phyloP scores from a whole-genome alignment of 1,284 basidiomycete genomes.

The Limonomyces culmigenus region DNA sequence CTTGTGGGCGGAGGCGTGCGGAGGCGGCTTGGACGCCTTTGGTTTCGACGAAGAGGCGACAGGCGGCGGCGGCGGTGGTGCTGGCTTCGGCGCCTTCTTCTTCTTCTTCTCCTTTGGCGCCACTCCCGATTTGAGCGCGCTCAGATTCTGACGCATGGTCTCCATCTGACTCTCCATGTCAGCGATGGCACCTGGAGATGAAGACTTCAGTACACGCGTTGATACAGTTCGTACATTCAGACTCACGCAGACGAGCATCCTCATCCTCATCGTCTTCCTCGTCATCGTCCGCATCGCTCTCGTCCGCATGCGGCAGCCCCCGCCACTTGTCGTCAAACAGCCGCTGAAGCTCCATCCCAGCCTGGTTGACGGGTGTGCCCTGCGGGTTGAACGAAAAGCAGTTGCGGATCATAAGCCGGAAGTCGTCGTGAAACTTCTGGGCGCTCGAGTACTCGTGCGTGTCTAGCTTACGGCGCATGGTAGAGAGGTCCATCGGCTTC shows the following conservation, averaged over 20 bases:
- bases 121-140: constrained; percentile 34
- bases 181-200: constrained; percentile 40
- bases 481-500: constrained; percentile 89
- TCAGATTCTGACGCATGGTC: constrained; percentile 46
- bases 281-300: constrained; percentile 22
- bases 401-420: constrained; percentile 79
- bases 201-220: too few relatives aligned
- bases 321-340: constrained; percentile 90
- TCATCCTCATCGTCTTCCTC: constrained; percentile 33
- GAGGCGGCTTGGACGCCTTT: constrained; percentile 32
- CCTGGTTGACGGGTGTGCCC: constrained; percentile 67
- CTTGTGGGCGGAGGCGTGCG: constrained; percentile 24
- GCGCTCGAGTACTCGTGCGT: constrained; percentile 78
- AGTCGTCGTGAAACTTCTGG: constrained; percentile 74
- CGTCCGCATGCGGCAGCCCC: constrained; percentile 47
- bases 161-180: constrained; percentile 62
- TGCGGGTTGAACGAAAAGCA: constrained; percentile 76
- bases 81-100: constrained; percentile 31
- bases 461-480: constrained; percentile 78
- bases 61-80: constrained; percentile 18
- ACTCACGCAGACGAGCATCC: constrained; percentile 26
- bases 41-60: constrained; percentile 47
- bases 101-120: constrained; percentile 48
- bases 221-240: constrained; percentile 29
- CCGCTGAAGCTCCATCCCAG: constrained; percentile 66